phyloP scores from a whole-genome alignment of 441 rosid genomes.

The Populus trichocarpa region DNA sequence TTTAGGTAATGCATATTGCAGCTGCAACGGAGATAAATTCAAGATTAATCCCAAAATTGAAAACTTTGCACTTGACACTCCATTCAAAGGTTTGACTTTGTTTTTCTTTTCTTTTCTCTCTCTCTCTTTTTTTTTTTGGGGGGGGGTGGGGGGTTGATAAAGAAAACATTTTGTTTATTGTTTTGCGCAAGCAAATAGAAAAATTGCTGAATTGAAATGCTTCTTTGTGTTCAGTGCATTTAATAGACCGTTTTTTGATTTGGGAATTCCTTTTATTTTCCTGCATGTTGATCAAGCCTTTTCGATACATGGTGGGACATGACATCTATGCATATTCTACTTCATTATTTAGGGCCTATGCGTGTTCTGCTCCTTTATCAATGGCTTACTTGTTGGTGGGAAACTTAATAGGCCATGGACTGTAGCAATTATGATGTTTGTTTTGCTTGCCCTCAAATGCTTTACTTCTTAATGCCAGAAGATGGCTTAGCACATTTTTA shows the following conservation, averaged over 20 bases:
- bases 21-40: conserved; percentile 83
- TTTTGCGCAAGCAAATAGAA: not conserved
- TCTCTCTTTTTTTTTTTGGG: not conserved
- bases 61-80: conserved; percentile 58
- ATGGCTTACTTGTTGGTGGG: not conserved
- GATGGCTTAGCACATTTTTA: not conserved
- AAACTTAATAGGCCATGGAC: not conserved
- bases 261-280: not conserved
- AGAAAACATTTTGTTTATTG: not conserved
- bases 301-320: not conserved
- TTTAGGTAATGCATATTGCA: conserved; percentile 96
- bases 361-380: not conserved
- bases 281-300: not conserved
- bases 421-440: not conserved
- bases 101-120: not conserved
- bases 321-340: not conserved
- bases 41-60: conserved; percentile 73
- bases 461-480: not conserved
- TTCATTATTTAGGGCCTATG: not conserved
- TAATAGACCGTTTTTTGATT: not conserved
- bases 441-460: not conserved
- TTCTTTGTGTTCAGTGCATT: not conserved
- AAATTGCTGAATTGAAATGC: not conserved
- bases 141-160: not conserved
- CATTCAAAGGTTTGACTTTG: conserved; percentile 54